A percentile compares a stretch with the other conserved stretches of the same genome.
Conservation (phyloP, 2,329 filamentous ascomycete species). For the Furcasterigmium furcatum region DNA sequence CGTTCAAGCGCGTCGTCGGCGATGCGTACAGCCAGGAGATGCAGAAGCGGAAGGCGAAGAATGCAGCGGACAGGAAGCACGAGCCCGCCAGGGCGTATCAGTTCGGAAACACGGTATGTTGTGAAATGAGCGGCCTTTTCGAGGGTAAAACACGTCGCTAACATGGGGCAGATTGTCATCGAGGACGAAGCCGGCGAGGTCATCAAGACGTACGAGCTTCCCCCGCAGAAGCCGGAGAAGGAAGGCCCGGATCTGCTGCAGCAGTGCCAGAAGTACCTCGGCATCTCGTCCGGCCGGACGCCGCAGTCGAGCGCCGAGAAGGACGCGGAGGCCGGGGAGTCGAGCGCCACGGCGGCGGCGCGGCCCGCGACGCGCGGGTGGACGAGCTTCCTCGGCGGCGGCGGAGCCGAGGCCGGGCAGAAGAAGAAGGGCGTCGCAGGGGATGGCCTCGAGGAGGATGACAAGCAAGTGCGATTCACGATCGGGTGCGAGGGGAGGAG, state of each 20-base stretch:
- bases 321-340: slow-evolving; percentile 20
- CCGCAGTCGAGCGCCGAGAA: background rate
- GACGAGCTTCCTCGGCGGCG: slow-evolving; percentile 45
- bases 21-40: slow-evolving; percentile 58
- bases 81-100: slow-evolving; percentile 82
- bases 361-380: slow-evolving; percentile 42
- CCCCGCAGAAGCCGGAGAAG: slow-evolving; percentile 43
- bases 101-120: slow-evolving; percentile 71
- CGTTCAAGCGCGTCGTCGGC: slow-evolving; percentile 46
- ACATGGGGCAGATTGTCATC: slow-evolving; percentile 67
- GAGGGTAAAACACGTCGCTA: slow-evolving; percentile 17
- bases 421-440: slow-evolving; percentile 37
- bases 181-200: slow-evolving; percentile 86
- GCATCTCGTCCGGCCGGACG: slow-evolving; percentile 30
- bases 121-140: no score
- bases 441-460: slow-evolving; percentile 56
- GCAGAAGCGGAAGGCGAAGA: slow-evolving; percentile 58
- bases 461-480: slow-evolving; percentile 71
- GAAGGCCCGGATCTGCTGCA: slow-evolving; percentile 32
- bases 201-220: slow-evolving; percentile 78
- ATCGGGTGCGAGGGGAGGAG: slow-evolving; percentile 69
- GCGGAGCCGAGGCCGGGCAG: slow-evolving; percentile 18
- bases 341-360: slow-evolving; percentile 29
- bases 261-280: slow-evolving; percentile 51
- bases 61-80: slow-evolving; percentile 49